phyloP scores from a whole-genome alignment of 805 yeast species.

The Myxozyma melibiosi region DNA sequence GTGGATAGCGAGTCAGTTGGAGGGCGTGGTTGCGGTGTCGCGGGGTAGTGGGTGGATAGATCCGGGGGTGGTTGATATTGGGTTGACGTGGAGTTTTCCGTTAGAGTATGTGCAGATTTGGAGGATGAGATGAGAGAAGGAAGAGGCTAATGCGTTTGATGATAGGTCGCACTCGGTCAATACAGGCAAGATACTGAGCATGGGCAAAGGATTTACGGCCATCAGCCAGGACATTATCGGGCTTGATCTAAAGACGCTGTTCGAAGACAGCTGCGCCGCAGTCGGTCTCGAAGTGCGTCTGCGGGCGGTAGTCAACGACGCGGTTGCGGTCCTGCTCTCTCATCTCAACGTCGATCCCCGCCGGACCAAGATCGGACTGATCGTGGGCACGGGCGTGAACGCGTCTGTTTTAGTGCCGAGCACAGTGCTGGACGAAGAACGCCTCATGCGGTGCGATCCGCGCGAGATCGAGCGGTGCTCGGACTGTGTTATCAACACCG shows the following conservation, averaged over 20 bases:
- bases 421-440: slow-evolving; percentile 61
- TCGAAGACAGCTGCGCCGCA: slow-evolving; percentile 63
- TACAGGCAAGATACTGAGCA: slow-evolving; percentile 37
- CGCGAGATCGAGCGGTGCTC: slow-evolving; percentile 36
- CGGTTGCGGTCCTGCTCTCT: slow-evolving; percentile 82
- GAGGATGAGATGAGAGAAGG: not conserved
- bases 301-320: slow-evolving; percentile 85
- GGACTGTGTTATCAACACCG: slow-evolving; percentile 79
- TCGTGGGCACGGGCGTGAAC: slow-evolving; percentile 92
- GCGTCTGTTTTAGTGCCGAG: slow-evolving; percentile 69
- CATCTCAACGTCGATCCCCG: slow-evolving; percentile 59
- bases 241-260: slow-evolving; percentile 68
- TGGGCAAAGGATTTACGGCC: slow-evolving; percentile 70
- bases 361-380: slow-evolving; percentile 71
- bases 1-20: slow-evolving; percentile 40
- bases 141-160: not conserved
- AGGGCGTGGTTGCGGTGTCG: slow-evolving; percentile 10
- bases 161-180: slow-evolving; percentile 31
- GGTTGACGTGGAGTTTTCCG: slow-evolving; percentile 44
- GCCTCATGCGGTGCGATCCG: slow-evolving; percentile 52
- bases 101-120: slow-evolving; percentile 26
- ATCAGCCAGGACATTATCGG: slow-evolving; percentile 70
- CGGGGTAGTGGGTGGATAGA: slow-evolving; percentile 2
- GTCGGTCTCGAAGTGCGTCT: slow-evolving; percentile 62
- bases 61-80: slow-evolving; percentile 29